Evolutionary conservation across 257 asterid genomes (phyloP).

Genomic region (Gynochthodes officinalis): DNA sequence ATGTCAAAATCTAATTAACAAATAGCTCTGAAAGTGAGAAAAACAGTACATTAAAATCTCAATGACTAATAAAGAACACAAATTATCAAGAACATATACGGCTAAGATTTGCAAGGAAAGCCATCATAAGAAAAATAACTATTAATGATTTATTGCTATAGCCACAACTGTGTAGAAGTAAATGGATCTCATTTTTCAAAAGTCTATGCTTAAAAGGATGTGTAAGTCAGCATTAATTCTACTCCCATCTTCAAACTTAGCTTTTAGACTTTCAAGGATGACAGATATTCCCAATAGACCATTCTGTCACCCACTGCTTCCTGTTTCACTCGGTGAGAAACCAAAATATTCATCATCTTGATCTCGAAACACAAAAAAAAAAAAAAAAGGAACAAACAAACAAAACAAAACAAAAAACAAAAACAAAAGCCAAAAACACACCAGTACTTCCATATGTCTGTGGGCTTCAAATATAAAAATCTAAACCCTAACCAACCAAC

Average conservation of each 20-base stretch:
- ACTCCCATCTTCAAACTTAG: background rate
- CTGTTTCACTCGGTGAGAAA: background rate
- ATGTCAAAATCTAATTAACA: conserved; percentile 16
- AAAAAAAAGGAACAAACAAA: too few species aligned
- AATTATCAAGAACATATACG: background rate
- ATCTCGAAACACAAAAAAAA: background rate
- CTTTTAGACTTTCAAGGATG: background rate
- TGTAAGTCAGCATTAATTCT: too few species aligned
- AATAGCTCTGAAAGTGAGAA: background rate
- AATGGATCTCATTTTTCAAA: background rate
- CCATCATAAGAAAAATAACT: background rate
- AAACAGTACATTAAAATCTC: background rate
- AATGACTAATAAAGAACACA: background rate
- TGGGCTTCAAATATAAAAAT: too few species aligned
- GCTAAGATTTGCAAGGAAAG: background rate
- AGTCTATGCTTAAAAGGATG: background rate
- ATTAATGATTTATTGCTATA: too few species aligned
- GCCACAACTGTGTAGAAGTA: background rate
- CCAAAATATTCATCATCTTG: background rate
- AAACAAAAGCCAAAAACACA: too few species aligned
- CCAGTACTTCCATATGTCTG: too few species aligned
- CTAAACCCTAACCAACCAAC: too few species aligned
- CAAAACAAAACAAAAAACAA: too few species aligned
- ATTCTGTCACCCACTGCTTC: background rate
- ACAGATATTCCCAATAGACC: background rate